phyloP scores from a whole-genome alignment of 192 early-diverging fungal genomes.

The Backusella parvicylindrica region DNA sequence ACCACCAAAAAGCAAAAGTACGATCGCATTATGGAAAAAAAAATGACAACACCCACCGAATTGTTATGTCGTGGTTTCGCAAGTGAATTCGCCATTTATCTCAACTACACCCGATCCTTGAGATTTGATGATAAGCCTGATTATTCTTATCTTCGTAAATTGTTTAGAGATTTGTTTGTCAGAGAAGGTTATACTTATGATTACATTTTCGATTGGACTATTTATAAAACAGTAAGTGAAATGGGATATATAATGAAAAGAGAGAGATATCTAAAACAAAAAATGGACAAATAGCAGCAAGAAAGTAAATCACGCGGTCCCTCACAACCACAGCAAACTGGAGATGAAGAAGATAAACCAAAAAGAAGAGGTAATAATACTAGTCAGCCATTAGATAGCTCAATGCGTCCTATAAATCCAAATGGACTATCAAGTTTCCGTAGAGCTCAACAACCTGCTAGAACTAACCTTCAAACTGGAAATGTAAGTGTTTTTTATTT shows the following conservation, averaged over 20 bases:
- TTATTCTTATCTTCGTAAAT: slow-evolving; percentile 81
- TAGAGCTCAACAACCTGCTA: neutral
- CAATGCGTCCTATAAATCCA: neutral
- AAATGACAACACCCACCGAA: slow-evolving; percentile 87
- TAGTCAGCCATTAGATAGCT: neutral
- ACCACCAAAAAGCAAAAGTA: slow-evolving; percentile 92
- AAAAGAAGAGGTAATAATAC: neutral
- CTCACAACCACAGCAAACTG: neutral
- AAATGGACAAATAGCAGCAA: neutral
- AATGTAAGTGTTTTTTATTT: neutral
- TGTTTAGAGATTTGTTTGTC: slow-evolving; percentile 89
- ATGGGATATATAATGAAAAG: neutral
- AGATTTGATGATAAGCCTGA: slow-evolving; percentile 94
- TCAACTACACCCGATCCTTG: slow-evolving; percentile 80
- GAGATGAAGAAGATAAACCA: neutral
- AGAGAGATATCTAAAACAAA: neutral
- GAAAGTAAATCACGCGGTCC: neutral
- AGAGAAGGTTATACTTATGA: slow-evolving; percentile 85
- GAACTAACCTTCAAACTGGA: neutral
- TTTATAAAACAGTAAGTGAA: slow-evolving; percentile 52
- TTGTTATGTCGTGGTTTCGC: slow-evolving; percentile 79
- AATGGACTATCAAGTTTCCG: neutral
- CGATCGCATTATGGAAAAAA: slow-evolving; percentile 92
- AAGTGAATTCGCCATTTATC: slow-evolving; percentile 82
- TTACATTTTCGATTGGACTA: slow-evolving; percentile 90